Conservation (phyloP, 768 basidiomycete genomes). For the Russula dissimulans region DNA sequence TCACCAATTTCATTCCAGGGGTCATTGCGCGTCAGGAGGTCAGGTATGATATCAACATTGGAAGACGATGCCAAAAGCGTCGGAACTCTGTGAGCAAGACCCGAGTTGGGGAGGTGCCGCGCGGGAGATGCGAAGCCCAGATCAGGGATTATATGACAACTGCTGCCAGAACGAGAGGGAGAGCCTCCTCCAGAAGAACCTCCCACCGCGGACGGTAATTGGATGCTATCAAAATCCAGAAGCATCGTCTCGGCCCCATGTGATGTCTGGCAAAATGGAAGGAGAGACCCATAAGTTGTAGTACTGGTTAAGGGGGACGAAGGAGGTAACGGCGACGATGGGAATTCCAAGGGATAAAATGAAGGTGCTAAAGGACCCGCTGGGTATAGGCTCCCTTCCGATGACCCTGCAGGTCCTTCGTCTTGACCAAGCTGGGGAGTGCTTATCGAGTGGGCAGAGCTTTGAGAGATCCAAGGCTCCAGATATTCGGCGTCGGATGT, state of each 20-base stretch:
- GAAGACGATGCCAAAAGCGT: not conserved
- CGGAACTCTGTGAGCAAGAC: not conserved
- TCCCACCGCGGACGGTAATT: not conserved
- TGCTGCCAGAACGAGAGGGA: not conserved
- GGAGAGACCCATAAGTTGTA: not conserved
- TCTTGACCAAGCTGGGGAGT: not conserved
- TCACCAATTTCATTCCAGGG: conserved; percentile 19
- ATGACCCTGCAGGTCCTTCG: not conserved
- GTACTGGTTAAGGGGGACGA: conserved; percentile 12
- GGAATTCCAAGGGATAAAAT: conserved; percentile 8
- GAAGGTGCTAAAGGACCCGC: not conserved
- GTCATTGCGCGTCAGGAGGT: conserved; percentile 2
- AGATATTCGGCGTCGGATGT: not conserved
- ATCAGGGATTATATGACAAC: not conserved
- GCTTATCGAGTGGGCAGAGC: not conserved
- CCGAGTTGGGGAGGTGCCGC: not conserved
- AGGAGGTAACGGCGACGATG: conserved; percentile 11
- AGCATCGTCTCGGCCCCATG: not conserved
- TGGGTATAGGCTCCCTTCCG: not conserved
- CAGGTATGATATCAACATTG: conserved; percentile 6
- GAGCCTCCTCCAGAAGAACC: not conserved
- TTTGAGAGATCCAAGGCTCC: not conserved
- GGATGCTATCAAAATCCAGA: not conserved
- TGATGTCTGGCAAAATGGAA: not conserved
- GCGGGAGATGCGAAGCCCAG: not conserved